Evolutionary conservation across 2,329 filamentous ascomycete genomes (phyloP).

Genomic region (Xylaria sp.): DNA sequence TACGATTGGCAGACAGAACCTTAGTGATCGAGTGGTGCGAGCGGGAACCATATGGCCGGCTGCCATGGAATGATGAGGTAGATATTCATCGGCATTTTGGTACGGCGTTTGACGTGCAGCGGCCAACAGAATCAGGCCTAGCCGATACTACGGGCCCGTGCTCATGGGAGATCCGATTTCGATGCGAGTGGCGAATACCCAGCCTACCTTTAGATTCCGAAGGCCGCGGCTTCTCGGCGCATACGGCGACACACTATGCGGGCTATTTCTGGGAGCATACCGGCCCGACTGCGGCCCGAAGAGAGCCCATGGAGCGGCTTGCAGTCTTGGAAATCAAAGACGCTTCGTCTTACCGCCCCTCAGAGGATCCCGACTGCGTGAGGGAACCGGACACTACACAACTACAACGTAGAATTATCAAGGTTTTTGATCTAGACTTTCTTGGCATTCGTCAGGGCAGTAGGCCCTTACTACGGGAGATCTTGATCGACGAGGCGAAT

Average conservation of each 20-base stretch:
- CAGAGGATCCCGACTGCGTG: conserved; percentile 58
- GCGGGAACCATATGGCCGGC: conserved; percentile 59
- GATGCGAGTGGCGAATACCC: conserved; percentile 70
- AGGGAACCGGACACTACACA: conserved; percentile 51
- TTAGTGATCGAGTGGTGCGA: conserved; percentile 74
- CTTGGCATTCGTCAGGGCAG: conserved; percentile 65
- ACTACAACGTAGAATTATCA: conserved; percentile 57
- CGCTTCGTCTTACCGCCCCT: conserved; percentile 61
- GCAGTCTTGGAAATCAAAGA: conserved; percentile 69
- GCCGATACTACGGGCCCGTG: conserved; percentile 38
- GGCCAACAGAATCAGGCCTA: conserved; percentile 25
- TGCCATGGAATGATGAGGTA: conserved; percentile 58
- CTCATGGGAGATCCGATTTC: conserved; percentile 60
- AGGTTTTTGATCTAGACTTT: conserved; percentile 63
- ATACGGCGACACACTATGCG: conserved; percentile 69
- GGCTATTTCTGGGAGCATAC: conserved; percentile 71
- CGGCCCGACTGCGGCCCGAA: conserved; percentile 62
- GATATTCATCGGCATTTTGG: conserved; percentile 68
- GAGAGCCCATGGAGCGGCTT: conserved; percentile 67
- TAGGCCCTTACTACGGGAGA: conserved; percentile 60
- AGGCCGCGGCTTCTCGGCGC: conserved; percentile 71
- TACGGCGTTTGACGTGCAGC: conserved; percentile 65
- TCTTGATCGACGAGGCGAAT: conserved; percentile 62
- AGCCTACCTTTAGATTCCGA: conserved; percentile 65
- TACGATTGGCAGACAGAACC: conserved; percentile 64